Conservation (phyloP, 495 filamentous ascomycete species). For the Penicillium goetzii region DNA sequence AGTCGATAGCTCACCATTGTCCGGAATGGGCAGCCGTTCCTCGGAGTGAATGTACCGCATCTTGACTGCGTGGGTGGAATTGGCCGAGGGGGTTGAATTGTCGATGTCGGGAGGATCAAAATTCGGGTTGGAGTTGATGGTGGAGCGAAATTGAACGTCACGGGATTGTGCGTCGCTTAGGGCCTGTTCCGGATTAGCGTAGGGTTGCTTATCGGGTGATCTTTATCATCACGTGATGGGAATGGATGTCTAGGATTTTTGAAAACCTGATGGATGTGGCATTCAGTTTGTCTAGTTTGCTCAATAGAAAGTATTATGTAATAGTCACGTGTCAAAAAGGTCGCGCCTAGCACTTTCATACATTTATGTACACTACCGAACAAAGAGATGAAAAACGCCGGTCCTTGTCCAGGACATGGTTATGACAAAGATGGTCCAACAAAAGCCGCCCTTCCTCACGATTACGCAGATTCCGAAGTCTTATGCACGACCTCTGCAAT, state of each 20-base stretch:
- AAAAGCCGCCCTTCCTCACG: not conserved
- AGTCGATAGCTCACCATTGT: conserved; percentile 77
- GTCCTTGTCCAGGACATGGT: conserved; percentile 8
- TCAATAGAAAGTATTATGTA: not conserved
- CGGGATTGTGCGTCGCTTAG: conserved; percentile 58
- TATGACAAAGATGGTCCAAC: not conserved
- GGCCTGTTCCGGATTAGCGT: conserved; percentile 44
- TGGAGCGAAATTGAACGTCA: conserved; percentile 52
- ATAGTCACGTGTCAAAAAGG: not conserved
- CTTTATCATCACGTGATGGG: conserved; percentile 20
- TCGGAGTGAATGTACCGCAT: conserved; percentile 98
- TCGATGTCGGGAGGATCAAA: conserved; percentile 55
- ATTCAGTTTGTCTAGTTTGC: not conserved
- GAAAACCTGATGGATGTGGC: not conserved
- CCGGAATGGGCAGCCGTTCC: conserved; percentile 91
- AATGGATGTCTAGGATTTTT: not conserved
- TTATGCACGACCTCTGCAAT: conserved; percentile 54
- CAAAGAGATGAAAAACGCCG: not conserved
- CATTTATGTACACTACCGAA: conserved; percentile 5
- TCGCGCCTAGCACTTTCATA: not conserved
- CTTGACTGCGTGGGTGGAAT: conserved; percentile 61
- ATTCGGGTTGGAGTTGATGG: conserved; percentile 47
- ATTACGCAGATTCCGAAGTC: not conserved
- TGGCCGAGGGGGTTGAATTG: conserved; percentile 53
- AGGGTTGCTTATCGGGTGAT: conserved; percentile 43